A percentile compares a stretch with the other conserved stretches of the same genome.
phyloP scores from a whole-genome alignment of 768 basidiomycete species.

The Suillus subluteus region DNA sequence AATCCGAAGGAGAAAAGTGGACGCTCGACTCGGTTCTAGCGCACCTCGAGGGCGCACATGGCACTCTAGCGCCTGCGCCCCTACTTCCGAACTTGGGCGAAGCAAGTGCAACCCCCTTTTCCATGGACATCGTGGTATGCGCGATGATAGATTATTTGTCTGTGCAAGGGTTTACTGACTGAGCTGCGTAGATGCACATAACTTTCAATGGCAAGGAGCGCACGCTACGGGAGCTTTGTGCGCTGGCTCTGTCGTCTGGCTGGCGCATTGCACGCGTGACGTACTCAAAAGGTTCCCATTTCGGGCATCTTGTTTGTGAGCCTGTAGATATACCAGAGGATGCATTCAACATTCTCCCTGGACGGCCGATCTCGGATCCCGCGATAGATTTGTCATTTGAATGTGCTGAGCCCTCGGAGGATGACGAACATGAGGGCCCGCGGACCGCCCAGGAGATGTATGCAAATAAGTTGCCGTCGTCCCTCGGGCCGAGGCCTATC shows the following conservation, averaged over 20 bases:
- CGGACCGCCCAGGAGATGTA: not conserved
- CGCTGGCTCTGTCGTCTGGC: slow-evolving; percentile 56
- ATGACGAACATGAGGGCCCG: slow-evolving; percentile 1
- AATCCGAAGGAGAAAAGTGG: slow-evolving; percentile 25
- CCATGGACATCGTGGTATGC: slow-evolving; percentile 69
- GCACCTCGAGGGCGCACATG: slow-evolving; percentile 55
- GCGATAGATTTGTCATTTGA: not conserved
- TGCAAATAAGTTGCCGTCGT: not conserved
- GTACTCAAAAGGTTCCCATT: slow-evolving; percentile 62
- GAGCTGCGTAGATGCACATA: slow-evolving; percentile 59
- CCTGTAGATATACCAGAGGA: slow-evolving; percentile 56
- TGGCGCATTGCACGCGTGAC: slow-evolving; percentile 65
- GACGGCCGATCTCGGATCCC: not conserved
- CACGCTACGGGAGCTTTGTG: slow-evolving; percentile 64
- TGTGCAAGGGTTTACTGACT: slow-evolving; percentile 7
- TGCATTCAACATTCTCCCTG: slow-evolving; percentile 20
- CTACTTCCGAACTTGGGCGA: slow-evolving; percentile 76
- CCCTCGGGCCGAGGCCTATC: slow-evolving; percentile 1
- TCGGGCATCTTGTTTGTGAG: slow-evolving; percentile 72
- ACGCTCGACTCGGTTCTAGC: slow-evolving; percentile 35
- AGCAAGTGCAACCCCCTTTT: slow-evolving; percentile 67
- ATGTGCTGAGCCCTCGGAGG: slow-evolving; percentile 5
- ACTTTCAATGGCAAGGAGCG: slow-evolving; percentile 73
- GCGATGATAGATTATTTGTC: not conserved
- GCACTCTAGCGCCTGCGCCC: slow-evolving; percentile 57